phyloP scores from a whole-genome alignment of 768 basidiomycete species.

The Hericium rajendrae region DNA sequence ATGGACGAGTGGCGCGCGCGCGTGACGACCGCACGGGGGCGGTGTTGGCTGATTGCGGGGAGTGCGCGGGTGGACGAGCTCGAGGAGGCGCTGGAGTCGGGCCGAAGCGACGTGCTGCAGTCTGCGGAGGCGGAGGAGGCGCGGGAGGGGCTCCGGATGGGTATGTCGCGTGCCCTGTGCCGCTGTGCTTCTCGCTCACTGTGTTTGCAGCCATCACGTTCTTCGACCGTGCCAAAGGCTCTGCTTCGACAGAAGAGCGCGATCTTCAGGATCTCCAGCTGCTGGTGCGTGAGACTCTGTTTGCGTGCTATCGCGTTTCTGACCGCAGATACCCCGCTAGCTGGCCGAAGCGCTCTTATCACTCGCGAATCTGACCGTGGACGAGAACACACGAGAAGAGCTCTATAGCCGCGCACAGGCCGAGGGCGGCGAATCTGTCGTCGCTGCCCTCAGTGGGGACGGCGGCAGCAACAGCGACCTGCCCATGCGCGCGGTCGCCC shows the following conservation, averaged over 20 bases:
- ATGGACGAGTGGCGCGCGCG: constrained; percentile 39
- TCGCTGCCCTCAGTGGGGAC: constrained; percentile 17
- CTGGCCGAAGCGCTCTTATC: constrained; percentile 49
- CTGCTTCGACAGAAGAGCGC: constrained; percentile 8
- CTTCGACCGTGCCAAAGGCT: constrained; percentile 23
- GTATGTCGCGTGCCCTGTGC: constrained; percentile 28
- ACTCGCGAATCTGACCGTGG: constrained; percentile 47
- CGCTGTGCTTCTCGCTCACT: constrained; percentile 13
- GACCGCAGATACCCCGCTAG: constrained; percentile 14
- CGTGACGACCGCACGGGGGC: constrained; percentile 38
- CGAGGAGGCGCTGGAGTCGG: constrained; percentile 42
- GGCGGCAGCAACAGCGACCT: background rate
- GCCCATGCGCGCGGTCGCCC: background rate
- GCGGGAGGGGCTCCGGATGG: constrained; percentile 38
- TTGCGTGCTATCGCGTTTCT: background rate
- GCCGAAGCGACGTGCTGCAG: constrained; percentile 27
- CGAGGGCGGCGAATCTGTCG: constrained; percentile 34
- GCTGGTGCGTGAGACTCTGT: constrained; percentile 7
- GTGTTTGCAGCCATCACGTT: constrained; percentile 20
- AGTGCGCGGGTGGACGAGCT: constrained; percentile 44
- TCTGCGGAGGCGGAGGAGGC: constrained; percentile 47
- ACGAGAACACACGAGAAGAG: constrained; percentile 37
- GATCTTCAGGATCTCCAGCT: constrained; percentile 13
- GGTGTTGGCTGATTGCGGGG: constrained; percentile 50
- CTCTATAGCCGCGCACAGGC: constrained; percentile 41